phyloP scores from a whole-genome alignment of 176 grass and related monocot genomes.

The Phoenix dactylifera region DNA sequence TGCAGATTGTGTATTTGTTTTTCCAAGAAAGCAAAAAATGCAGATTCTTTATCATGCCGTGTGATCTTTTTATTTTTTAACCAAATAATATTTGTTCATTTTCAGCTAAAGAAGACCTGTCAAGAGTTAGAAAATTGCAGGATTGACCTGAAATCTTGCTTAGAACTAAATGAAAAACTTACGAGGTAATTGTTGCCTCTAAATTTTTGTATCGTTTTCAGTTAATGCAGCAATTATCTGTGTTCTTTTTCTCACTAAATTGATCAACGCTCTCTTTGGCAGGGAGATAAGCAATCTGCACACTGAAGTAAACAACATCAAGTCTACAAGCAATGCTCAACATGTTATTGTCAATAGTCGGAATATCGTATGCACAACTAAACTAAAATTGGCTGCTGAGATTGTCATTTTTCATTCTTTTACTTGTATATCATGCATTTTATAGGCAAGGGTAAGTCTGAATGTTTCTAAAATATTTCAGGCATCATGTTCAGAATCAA shows the following conservation, averaged over 20 bases:
- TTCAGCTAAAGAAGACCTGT: constrained; percentile 50
- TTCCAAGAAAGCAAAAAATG: no score
- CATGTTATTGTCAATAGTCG: constrained; percentile 13
- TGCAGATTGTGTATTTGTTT: no score
- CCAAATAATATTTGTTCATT: neutral
- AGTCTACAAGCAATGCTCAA: constrained; percentile 21
- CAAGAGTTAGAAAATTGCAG: constrained; percentile 62
- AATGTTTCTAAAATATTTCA: constrained; percentile 1
- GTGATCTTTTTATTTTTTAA: neutral
- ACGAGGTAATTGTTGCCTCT: constrained; percentile 44
- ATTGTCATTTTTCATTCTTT: no score
- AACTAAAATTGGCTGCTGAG: neutral
- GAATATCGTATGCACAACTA: constrained; percentile 20
- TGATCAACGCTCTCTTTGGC: constrained; percentile 11
- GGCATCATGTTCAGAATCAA: constrained; percentile 9
- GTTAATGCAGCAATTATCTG: neutral
- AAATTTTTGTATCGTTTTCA: neutral
- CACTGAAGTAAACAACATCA: constrained; percentile 35
- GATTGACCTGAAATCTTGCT: constrained; percentile 51
- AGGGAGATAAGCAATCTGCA: constrained; percentile 65
- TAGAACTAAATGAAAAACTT: constrained; percentile 68
- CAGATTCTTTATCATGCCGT: neutral
- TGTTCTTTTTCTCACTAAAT: no score
- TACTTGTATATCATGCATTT: no score
- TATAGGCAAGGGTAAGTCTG: no score